These are phyloP conservation scores for Ophiocordyceps camponoti-floridani DNA, from an alignment of 2,329 filamentous ascomycete species.

Conservation along the genomic window DNA sequence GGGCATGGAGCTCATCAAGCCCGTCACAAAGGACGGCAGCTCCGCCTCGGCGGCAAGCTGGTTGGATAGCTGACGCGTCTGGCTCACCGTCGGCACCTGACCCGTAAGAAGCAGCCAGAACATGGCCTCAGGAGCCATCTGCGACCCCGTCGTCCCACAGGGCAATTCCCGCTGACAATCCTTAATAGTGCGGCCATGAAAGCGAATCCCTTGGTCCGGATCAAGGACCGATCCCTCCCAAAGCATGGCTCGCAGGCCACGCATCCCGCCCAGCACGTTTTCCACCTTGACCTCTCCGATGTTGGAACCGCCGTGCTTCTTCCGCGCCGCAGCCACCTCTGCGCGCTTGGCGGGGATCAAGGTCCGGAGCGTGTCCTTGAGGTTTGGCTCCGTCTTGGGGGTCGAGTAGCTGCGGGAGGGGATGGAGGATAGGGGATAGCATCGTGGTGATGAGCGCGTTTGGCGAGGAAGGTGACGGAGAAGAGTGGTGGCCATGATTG, in stretches of 20 bases:
- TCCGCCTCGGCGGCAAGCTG: constrained; percentile 75
- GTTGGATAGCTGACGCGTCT: constrained; percentile 67
- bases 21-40: constrained; percentile 66
- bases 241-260: constrained; percentile 91
- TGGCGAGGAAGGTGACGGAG: background rate
- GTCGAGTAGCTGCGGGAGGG: background rate
- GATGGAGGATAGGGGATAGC: background rate
- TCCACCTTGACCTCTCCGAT: constrained; percentile 88
- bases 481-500: background rate
- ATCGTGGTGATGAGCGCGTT: background rate
- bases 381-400: constrained; percentile 46
- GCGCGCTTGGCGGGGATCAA: constrained; percentile 86
- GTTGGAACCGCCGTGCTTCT: constrained; percentile 62
- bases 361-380: constrained; percentile 72
- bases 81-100: constrained; percentile 65
- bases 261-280: constrained; percentile 92
- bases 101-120: constrained; percentile 97
- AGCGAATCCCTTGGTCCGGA: constrained; percentile 91
- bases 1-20: constrained; percentile 82
- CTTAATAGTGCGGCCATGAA: constrained; percentile 95
- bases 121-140: constrained; percentile 98
- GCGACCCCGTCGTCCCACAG: constrained; percentile 79
- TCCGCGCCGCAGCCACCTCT: constrained; percentile 73
- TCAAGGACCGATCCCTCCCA: constrained; percentile 98
- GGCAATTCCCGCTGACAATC: constrained; percentile 89